Evolutionary conservation across 2,329 filamentous ascomycete species (phyloP), one percentile per base, ranked within the genome.

Genomic region (Setomelanomma holmii): DNA sequence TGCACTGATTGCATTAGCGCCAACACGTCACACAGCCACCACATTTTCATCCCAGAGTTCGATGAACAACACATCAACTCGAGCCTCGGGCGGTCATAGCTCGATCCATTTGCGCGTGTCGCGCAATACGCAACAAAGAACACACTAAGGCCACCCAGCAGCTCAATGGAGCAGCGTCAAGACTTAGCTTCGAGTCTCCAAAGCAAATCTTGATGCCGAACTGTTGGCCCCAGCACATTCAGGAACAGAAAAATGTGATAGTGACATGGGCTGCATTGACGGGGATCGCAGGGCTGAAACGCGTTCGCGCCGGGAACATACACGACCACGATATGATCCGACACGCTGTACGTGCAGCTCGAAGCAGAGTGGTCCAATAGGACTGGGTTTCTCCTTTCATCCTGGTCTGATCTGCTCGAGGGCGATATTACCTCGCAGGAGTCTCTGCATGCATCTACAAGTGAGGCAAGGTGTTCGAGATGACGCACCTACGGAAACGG

Each of bases 181-280:
- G 39, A 47, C 49, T 45, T 33, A 49, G 46, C 54, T 19, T 52
- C 24, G 51, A 48, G 36, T 49, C 50, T 30, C 14, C 27, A 14
- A 14, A 30, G 10, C 10, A 14, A 30, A 10, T 30, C 45, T 51
- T 42, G 56, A 35, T 50, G 63, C 38, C 52, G 63, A 67, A 67
- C 64, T 49, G 49, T 60, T 66, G 65, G 63, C 58, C 63, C 59
- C 55, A 66, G 62, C 64, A 63, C 56, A 48, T 46, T 51, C 61
- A 66, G 64, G 63, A 62, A 64, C 63, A 47, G 58, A 56, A 60
- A 49, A 45, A 36, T 63, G 61, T 60, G 61, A 65, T 62, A 57
- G 63, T 64, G 63, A 64, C 54, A 58, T 55, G 56, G 61, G 61
- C 63, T 66, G 63, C 63, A 66, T 63, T 43, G 12, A 41, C 60